Evolutionary conservation across 2,329 filamentous ascomycete species (phyloP), one percentile per base, ranked within the genome.

Genomic region (Penicillium olsonii): DNA sequence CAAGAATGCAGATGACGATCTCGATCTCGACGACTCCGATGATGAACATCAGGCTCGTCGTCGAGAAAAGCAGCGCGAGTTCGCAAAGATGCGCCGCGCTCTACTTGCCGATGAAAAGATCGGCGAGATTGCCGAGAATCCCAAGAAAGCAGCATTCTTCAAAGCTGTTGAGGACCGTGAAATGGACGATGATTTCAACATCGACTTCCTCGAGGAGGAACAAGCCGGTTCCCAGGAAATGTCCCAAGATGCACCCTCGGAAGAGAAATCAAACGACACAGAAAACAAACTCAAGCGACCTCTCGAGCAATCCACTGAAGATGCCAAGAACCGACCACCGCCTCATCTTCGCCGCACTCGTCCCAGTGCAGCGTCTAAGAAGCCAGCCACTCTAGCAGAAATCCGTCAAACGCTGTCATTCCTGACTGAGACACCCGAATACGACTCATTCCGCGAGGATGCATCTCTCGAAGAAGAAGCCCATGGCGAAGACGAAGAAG

Each of bases 1-100:
- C 68, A 85, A 88, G 37, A 80, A 78, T 17, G 83, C 65, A 9
- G 88, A 87, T 54, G 81, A 88, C 66, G 88, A 92, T 61, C 86
- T 92, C 55, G 88, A 92, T 61, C 81, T 95, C 18, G 92, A 90
- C 5, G 94, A 97, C 68, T 92, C 90, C 2, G 92, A 96, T 58
- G 92, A 96, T 60, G 90, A 88, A 55, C 67, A 64, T 11, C 84
- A 87, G 15, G 88, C 92, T 24, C 83, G 84, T 37, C 84, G 88
- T 38, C 84, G 90, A 42, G 84, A 87, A 76, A 96, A 95, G 77
- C 87, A 90, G 44, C 82, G 86, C 33, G 90, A 96, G 64, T 95
- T 95, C 70, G 88, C 88, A 29, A 89, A 90, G 73, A 95, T 96
- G 87, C 87, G 91, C 48, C 91, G 90, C 68, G 88, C 92, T 6